phyloP scores from a whole-genome alignment of 1,284 basidiomycete genomes.

The Exobasidium rhododendri region DNA sequence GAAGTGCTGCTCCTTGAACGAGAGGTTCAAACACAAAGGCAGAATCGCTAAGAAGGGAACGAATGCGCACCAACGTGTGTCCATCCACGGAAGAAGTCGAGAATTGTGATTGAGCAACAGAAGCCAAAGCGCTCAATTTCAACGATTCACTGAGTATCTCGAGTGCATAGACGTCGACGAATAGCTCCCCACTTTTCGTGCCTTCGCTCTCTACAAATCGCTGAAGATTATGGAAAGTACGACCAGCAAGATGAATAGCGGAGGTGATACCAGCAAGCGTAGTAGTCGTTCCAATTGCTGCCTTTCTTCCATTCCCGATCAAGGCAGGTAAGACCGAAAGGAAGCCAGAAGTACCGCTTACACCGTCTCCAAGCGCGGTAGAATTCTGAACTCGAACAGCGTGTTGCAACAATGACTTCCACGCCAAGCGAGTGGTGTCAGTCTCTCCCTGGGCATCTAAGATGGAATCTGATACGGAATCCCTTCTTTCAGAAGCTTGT shows the following conservation, averaged over 20 bases:
- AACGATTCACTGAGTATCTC: constrained; percentile 56
- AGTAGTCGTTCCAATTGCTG: constrained; percentile 23
- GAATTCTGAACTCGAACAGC: constrained; percentile 62
- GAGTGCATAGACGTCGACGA: constrained; percentile 36
- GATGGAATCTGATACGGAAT: constrained; percentile 28
- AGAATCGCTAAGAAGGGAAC: constrained; percentile 73
- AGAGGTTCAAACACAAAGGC: constrained; percentile 75
- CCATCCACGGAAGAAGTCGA: constrained; percentile 58
- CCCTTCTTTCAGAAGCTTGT: constrained; percentile 30
- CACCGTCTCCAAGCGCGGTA: constrained; percentile 12
- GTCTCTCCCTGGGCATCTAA: constrained; percentile 15
- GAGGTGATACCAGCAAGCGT: constrained; percentile 25
- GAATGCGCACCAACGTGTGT: constrained; percentile 69
- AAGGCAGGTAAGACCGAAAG: constrained; percentile 30
- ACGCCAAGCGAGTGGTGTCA: constrained; percentile 63
- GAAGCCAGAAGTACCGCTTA: constrained; percentile 17
- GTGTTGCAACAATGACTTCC: constrained; percentile 72
- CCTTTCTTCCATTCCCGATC: constrained; percentile 22
- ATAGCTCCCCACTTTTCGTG: constrained; percentile 28
- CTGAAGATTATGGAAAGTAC: constrained; percentile 44
- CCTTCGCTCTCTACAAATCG: constrained; percentile 47
- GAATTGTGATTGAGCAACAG: constrained; percentile 66
- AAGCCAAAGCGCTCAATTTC: constrained; percentile 85
- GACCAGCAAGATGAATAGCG: constrained; percentile 43
- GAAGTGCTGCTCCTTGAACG: constrained; percentile 79